A percentile compares a stretch with the other conserved stretches of the same genome.
Conservation (phyloP, 163 green algal species). For the Prototheca wickerhamii region DNA sequence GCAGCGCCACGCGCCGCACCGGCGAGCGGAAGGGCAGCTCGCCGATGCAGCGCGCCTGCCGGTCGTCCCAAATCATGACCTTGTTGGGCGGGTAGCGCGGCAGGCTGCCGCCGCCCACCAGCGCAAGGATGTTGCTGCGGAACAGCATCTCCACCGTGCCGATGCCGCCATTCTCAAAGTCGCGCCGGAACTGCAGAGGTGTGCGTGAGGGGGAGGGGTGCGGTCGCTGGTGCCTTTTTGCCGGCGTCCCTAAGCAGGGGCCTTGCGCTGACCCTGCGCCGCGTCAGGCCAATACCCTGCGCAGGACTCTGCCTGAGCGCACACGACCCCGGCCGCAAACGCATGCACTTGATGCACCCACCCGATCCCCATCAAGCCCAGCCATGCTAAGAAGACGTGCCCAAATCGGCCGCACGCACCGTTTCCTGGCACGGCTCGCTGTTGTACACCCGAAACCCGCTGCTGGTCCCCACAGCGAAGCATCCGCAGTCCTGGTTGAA, state of each 20-base stretch:
- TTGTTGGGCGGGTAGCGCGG: slow-evolving; percentile 87
- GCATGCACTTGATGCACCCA: too few relatives aligned
- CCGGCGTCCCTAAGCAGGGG: too few relatives aligned
- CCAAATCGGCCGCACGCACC: slow-evolving; percentile 31
- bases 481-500: slow-evolving; percentile 91
- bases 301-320: not conserved
- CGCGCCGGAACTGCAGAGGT: slow-evolving; percentile 68
- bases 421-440: slow-evolving; percentile 86
- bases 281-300: not conserved
- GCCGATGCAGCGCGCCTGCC: slow-evolving; percentile 83
- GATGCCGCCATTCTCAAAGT: slow-evolving; percentile 81
- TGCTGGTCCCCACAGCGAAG: slow-evolving; percentile 68
- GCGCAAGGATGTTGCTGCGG: slow-evolving; percentile 88
- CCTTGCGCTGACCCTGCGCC: not conserved
- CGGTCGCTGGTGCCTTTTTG: too few relatives aligned
- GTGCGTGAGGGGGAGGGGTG: not conserved
- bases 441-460: slow-evolving; percentile 86
- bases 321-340: not conserved
- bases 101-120: slow-evolving; percentile 76
- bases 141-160: slow-evolving; percentile 94
- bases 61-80: slow-evolving; percentile 98
- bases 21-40: slow-evolving; percentile 86
- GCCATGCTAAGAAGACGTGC: not conserved
- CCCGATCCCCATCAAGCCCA: not conserved
- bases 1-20: slow-evolving; percentile 76